Base-by-base conservation (phyloP, 108 stramenopile genomes). In the Cyclotella kingstonii region DNA sequence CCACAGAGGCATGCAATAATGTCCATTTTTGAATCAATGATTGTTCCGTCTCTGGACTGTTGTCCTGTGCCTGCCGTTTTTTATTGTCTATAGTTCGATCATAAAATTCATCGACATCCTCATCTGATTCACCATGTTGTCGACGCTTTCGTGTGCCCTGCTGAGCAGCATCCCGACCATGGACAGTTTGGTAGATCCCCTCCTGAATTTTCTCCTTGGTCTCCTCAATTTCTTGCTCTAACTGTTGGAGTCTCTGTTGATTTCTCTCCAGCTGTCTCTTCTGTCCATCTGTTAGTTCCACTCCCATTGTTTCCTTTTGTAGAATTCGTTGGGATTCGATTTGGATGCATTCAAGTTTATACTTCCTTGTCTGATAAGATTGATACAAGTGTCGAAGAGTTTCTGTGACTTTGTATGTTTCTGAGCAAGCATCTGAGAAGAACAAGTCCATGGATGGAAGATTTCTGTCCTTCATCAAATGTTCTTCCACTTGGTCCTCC, bases 281-380 rank as follows among this genome's bases (percentile, higher is more conserved):
- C 63, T 91, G 90, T 35, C 90, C 90, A 23, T 81, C 73, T 6
- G 83, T 80, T 22, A 91, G 60, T 49, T 82, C 84, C 6, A 66
- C 57, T 3, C 59, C 63, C 60, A 35, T 40, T 19, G 72, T 71
- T 69, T 91, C 85, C 26, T 68, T 60, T 56, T 77, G 75, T 4
- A 64, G 17, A 26, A 90, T 90, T 21, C 86, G 59, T 23, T 66
- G 59, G 11, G 76, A 76, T 80, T 91, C 86, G 9, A 49, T 69
- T 53, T 84, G 77, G n/a, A 87, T 65, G 48, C 83, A 73, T 18
- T 52, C 41, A 17, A 91, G 50, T 48, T 91, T 91, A 57, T 77
- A 54, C 39, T 66, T 52, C 55, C 76, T 70, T 11, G 74, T 76
- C 28, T 70, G 63, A 10, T 84, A 53, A 40, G 68, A 64, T 28